Base-by-base conservation (phyloP, 176 grass and related monocot genomes). In the Phoenix roebelenii region DNA sequence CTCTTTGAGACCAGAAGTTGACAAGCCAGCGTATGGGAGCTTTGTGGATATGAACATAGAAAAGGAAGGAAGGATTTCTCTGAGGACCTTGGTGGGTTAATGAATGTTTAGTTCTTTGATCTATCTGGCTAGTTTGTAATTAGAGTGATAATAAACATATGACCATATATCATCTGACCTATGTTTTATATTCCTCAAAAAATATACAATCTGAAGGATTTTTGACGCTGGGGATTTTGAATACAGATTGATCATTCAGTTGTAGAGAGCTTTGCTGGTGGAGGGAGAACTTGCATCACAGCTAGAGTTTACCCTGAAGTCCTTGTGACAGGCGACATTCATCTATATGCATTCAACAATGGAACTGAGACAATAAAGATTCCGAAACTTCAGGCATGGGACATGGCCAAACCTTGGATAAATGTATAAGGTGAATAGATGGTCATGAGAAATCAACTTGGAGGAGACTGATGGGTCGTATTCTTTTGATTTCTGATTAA, bases 291-390 rank as follows among this genome's bases (percentile, higher is more conserved):
- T 19, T 95, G 86, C 70, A 89, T 95, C 70, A 82, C 79, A 7
- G 79, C 74, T 29, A 84, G 90, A n/a, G 83, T 87, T 54, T 95
- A 95, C 7, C 92, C 84, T 0, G 16, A 56, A 22, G 59, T 22
- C 3, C 25, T 88, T 24, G n/a, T 63, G 15, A 61, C 71, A 0
- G 19, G 58, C 0, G 28, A 22, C 9, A 58, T 66, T 57, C 78
- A 63, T 55, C 78, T 97, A 55, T 80, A 97, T 9, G 72, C 57
- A 9, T 88, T 97, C 72, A 97, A 97, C 72, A 80, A 88, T 26
- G 87, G 84, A 29, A 80, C 61, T 23, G 23, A 7, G 17, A 67
- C 54, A 19, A 67, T 85, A 2, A 83, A 15, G 61, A 65, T 85
- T 18, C 51, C 72, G 15, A 58, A 57, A 32, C 66, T 97, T 7